Conservation (phyloP, 192 early-diverging fungal species). For the Linnemannia exigua region DNA sequence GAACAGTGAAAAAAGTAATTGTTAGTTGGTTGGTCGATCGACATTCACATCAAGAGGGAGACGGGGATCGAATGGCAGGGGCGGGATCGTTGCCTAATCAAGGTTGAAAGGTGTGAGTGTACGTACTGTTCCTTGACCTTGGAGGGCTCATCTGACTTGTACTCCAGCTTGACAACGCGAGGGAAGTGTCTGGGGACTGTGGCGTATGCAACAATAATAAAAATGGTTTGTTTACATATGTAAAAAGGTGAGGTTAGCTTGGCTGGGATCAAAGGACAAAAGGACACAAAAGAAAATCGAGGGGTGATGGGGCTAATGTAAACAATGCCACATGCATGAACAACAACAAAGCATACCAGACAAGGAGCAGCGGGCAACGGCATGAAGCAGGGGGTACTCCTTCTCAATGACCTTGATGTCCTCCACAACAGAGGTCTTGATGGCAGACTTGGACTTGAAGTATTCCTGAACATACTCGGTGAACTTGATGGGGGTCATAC, state of each 20-base stretch:
- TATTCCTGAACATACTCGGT: constrained; percentile 75
- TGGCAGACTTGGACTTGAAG: constrained; percentile 66
- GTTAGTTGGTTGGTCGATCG: constrained; percentile 10
- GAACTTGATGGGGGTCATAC: constrained; percentile 86
- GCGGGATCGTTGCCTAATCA: background rate
- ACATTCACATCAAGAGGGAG: constrained; percentile 12
- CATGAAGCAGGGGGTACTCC: constrained; percentile 88
- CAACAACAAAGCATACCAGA: constrained; percentile 64
- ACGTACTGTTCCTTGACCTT: constrained; percentile 82
- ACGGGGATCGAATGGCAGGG: constrained; percentile 6
- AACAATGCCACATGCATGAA: background rate
- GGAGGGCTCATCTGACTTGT: constrained; percentile 77
- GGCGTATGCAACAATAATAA: background rate
- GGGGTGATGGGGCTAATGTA: background rate
- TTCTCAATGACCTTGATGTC: constrained; percentile 78
- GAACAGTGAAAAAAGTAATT: background rate
- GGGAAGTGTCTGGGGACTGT: constrained; percentile 75
- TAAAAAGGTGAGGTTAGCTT: background rate
- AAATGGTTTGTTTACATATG: constrained; percentile 5
- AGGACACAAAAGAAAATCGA: background rate
- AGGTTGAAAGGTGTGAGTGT: background rate
- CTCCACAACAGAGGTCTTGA: constrained; percentile 75
- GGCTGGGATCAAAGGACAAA: constrained; percentile 6
- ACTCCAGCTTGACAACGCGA: constrained; percentile 75
- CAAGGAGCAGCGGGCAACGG: constrained; percentile 80